Evolutionary conservation across 108 stramenopile genomes (phyloP).

Genomic region (Fistulifera pelliculosa): DNA sequence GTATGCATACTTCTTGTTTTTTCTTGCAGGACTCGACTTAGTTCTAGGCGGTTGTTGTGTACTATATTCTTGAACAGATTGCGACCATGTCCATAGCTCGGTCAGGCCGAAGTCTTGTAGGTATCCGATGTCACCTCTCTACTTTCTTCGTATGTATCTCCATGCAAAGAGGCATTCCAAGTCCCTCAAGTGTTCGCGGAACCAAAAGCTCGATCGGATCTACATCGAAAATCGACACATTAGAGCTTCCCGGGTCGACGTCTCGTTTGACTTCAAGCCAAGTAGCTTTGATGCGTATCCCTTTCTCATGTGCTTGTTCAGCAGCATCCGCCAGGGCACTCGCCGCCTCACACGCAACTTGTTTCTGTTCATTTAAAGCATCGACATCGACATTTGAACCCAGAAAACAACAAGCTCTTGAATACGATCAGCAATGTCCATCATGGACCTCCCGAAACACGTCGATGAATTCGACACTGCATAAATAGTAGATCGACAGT

Average conservation of each 20-base stretch:
- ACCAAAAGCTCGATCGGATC: conserved; percentile 1
- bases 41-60: too few relatives aligned
- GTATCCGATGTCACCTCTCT: too few relatives aligned
- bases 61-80: too few relatives aligned
- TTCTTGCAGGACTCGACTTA: too few relatives aligned
- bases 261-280: too few relatives aligned
- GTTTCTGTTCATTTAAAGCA: background rate
- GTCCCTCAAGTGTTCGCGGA: conserved; percentile 6
- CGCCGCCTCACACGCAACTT: conserved; percentile 8
- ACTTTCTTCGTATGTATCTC: too few relatives aligned
- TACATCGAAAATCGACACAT: background rate
- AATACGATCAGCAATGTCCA: conserved; percentile 7
- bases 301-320: conserved; percentile 1
- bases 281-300: background rate
- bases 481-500: background rate
- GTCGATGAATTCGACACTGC: background rate
- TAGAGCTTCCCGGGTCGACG: background rate
- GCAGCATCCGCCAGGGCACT: background rate
- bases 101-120: too few relatives aligned
- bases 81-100: too few relatives aligned
- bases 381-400: background rate
- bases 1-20: too few relatives aligned
- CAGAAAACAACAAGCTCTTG: background rate
- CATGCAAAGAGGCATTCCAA: conserved; percentile 9
- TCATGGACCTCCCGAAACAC: conserved; percentile 5